Evolutionary conservation across 805 yeast genomes (phyloP), one percentile per base, ranked within the genome.

Genomic region (Pichia rugopelliculosa): DNA sequence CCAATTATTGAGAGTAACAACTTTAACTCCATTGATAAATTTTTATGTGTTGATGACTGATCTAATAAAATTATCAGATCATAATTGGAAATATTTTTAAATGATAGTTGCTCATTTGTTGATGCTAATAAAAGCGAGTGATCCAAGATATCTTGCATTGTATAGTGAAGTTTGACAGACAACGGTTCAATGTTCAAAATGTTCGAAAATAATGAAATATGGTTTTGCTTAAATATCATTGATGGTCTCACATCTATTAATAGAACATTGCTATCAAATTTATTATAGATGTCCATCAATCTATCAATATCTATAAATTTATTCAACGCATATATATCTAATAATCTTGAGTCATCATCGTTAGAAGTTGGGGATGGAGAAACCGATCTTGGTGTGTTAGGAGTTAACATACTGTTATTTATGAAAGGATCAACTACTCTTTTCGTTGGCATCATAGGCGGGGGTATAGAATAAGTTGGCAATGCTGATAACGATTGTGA

Each of bases 141-240:
- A 39, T 71, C 73, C 55, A 84, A 86, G n/a, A 90, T 65, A 46
- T 84, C 91, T n/a, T 61, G 65, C 56, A 85, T 87, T 0, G 76
- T 70, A 58, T 77, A 76, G 10, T 68, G 66, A 1, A 65, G 61
- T 45, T 79, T 65, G 18, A 82, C 67, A 0, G 79, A 71, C 18
- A 75, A 71, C 0, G 97, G 96, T 45, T 87, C 96, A 18, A 90
- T 74, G 59, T 90, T 86, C 11, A 87, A 73, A 9, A 84, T 62
- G 46, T 84, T 77, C 12, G 68, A 65, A 23, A 78, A 67, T 12
- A 74, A 68, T 21, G 60, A 58, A 13, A 90, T 79, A 62, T 88
- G 96, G 42, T 77, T 75, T 39, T 69, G 67, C 41, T 78, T 75
- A 59, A 75, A 89, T 34, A 78, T 81, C 18, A 68, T 69, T 36